Evolutionary conservation across 2,329 filamentous ascomycete species (phyloP).

Genomic region (Aspergillaceae sp.): DNA sequence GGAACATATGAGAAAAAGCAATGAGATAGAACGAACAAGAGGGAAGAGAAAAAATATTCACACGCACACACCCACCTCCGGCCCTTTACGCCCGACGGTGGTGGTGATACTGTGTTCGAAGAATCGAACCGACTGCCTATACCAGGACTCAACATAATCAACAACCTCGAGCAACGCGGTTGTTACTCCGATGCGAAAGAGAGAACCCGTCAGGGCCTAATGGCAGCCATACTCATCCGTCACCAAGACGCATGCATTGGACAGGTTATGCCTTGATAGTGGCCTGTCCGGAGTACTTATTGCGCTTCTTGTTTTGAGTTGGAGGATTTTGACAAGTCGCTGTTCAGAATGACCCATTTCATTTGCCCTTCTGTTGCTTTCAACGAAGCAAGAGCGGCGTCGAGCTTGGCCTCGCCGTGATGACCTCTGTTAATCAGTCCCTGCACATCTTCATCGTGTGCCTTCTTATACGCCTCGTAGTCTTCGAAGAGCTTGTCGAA

Average conservation of each 20-base stretch:
- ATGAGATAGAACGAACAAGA: background rate
- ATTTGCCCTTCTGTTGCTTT: slow-evolving; percentile 37
- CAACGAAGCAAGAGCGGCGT: slow-evolving; percentile 32
- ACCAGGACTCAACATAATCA: background rate
- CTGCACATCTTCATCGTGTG: slow-evolving; percentile 33
- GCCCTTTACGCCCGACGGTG: background rate
- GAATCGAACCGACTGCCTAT: no score
- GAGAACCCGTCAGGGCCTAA: background rate
- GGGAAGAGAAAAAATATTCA: slow-evolving; percentile 1
- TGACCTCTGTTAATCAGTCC: slow-evolving; percentile 23
- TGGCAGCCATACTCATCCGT: background rate
- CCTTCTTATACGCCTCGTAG: slow-evolving; percentile 36
- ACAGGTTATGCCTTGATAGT: background rate
- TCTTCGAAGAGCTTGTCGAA: slow-evolving; percentile 31
- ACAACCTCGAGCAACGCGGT: background rate
- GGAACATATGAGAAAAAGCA: slow-evolving; percentile 4
- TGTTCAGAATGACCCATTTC: slow-evolving; percentile 42
- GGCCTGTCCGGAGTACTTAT: background rate
- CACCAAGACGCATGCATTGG: background rate
- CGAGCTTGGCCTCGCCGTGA: slow-evolving; percentile 25
- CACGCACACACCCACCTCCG: background rate
- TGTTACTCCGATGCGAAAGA: background rate
- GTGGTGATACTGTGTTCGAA: no score
- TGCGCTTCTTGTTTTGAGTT: slow-evolving; percentile 10
- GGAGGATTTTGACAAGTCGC: slow-evolving; percentile 23